Conservation (phyloP, 768 basidiomycete species). For the Trametes coccinea region DNA sequence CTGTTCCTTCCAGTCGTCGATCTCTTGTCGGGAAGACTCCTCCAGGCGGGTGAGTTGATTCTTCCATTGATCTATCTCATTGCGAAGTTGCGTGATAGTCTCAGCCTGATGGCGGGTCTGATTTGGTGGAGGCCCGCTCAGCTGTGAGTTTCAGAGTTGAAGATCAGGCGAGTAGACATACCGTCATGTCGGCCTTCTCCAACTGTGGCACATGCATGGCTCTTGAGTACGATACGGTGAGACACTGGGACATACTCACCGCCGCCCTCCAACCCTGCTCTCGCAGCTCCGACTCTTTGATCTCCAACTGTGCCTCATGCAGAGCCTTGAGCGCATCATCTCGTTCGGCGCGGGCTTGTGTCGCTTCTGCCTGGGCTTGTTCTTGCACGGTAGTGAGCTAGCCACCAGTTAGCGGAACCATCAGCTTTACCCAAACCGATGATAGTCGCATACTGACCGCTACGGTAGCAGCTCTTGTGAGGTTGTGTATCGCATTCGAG, state of each 20-base stretch:
- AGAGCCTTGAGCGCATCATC: conserved; percentile 49
- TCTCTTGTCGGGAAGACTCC: conserved; percentile 47
- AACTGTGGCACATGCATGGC: conserved; percentile 38
- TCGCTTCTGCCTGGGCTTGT: conserved; percentile 54
- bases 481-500: conserved; percentile 43
- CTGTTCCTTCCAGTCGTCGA: conserved; percentile 78
- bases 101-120: conserved; percentile 63
- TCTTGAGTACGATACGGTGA: conserved; percentile 7
- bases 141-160: neutral
- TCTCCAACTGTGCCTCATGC: conserved; percentile 46
- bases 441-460: conserved; percentile 33
- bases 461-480: conserved; percentile 41
- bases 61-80: conserved; percentile 73
- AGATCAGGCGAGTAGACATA: conserved; percentile 29
- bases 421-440: neutral
- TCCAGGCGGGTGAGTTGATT: conserved; percentile 56
- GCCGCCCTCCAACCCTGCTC: conserved; percentile 43
- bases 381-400: conserved; percentile 60
- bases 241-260: conserved; percentile 38
- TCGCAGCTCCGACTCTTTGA: conserved; percentile 50
- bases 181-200: conserved; percentile 57
- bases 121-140: neutral
- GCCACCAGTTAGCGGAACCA: neutral
- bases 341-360: conserved; percentile 51
- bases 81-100: conserved; percentile 58